These are phyloP conservation scores for Endocalyx cinctus DNA, from an alignment of 2,329 filamentous ascomycete genomes.

Conservation along the genomic window DNA sequence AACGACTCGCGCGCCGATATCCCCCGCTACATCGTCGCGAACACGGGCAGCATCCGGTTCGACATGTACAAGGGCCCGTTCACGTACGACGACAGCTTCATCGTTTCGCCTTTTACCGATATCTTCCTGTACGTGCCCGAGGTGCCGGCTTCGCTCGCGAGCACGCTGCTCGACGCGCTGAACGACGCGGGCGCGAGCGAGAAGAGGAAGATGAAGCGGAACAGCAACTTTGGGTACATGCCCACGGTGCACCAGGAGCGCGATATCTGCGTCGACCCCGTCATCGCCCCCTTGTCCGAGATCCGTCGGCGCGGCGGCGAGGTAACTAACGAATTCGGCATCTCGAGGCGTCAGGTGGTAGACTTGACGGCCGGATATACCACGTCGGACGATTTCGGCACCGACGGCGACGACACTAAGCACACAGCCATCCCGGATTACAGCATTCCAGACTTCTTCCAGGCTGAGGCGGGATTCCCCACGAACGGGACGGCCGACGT, in stretches of 20 bases:
- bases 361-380: slow-evolving; percentile 45
- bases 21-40: slow-evolving; percentile 53
- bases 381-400: slow-evolving; percentile 53
- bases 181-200: slow-evolving; percentile 36
- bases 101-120: slow-evolving; percentile 52
- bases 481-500: slow-evolving; percentile 36
- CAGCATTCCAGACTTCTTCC: slow-evolving; percentile 44
- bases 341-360: slow-evolving; percentile 44
- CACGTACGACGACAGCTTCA: slow-evolving; percentile 48
- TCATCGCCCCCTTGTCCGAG: slow-evolving; percentile 15
- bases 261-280: slow-evolving; percentile 46
- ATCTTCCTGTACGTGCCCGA: slow-evolving; percentile 49
- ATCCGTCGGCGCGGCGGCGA: slow-evolving; percentile 7
- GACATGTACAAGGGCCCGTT: slow-evolving; percentile 61
- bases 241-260: slow-evolving; percentile 30
- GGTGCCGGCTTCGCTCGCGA: slow-evolving; percentile 44
- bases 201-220: too few relatives aligned
- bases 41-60: slow-evolving; percentile 58
- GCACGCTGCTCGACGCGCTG: slow-evolving; percentile 31
- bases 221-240: slow-evolving; percentile 31
- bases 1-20: slow-evolving; percentile 45
- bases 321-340: slow-evolving; percentile 24
- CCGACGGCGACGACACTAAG: slow-evolving; percentile 50
- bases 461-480: slow-evolving; percentile 44
- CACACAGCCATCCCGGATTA: slow-evolving; percentile 45